Evolutionary conservation across 2,329 filamentous ascomycete species (phyloP).

Genomic region (Diaporthe citri): DNA sequence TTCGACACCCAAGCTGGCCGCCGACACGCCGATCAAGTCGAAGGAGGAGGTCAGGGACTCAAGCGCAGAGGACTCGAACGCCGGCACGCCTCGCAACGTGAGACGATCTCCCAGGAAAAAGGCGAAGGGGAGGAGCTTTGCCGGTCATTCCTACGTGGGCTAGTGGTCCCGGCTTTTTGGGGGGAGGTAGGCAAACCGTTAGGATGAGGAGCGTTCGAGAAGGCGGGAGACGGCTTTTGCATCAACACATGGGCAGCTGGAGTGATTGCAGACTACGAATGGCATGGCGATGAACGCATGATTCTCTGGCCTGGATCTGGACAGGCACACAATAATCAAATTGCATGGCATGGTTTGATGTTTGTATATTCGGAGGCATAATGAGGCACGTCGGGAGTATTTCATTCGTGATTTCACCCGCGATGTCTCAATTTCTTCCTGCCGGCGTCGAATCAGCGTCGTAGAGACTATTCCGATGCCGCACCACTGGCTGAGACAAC

Average conservation of each 20-base stretch:
- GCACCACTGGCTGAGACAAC: conserved; percentile 7
- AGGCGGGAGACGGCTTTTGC: neutral
- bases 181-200: neutral
- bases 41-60: conserved; percentile 28
- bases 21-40: conserved; percentile 19
- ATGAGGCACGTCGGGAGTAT: neutral
- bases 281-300: neutral
- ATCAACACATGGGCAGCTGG: neutral
- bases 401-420: neutral
- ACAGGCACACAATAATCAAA: conserved; percentile 2
- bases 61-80: conserved; percentile 38
- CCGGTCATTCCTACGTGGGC: conserved; percentile 4
- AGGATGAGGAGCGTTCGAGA: neutral
- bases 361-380: neutral
- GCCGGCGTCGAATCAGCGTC: neutral
- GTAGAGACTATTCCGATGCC: neutral
- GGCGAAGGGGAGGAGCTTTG: conserved; percentile 26
- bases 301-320: too few relatives aligned
- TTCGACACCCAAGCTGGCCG: neutral
- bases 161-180: neutral
- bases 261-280: neutral
- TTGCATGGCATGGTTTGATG: conserved; percentile 5
- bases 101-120: conserved; percentile 40
- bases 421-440: neutral
- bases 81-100: conserved; percentile 37